These are phyloP conservation scores for Lachnellula cervina DNA, from an alignment of 2,329 filamentous ascomycete genomes.

Conservation along the genomic window DNA sequence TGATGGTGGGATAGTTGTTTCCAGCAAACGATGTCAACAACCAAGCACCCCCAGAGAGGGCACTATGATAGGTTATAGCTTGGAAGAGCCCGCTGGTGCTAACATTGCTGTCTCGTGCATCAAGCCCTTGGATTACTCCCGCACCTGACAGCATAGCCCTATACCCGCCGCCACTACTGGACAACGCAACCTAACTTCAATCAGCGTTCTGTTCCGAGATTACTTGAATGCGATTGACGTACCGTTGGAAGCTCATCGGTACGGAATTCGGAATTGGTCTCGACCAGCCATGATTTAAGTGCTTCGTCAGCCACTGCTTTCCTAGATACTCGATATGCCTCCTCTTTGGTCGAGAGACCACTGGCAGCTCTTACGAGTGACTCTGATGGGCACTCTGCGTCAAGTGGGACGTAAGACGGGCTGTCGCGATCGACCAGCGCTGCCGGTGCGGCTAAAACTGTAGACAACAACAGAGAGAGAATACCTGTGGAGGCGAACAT, in stretches of 20 bases:
- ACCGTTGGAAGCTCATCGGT: slow-evolving; percentile 35
- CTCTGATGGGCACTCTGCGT: slow-evolving; percentile 35
- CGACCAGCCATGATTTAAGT: slow-evolving; percentile 37
- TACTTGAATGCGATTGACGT: background rate
- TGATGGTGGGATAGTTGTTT: slow-evolving; percentile 43
- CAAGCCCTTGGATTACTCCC: slow-evolving; percentile 39
- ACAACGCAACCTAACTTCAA: slow-evolving; percentile 33
- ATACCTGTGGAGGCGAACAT: slow-evolving; percentile 12
- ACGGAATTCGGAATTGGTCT: slow-evolving; percentile 32
- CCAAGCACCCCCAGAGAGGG: slow-evolving; percentile 43
- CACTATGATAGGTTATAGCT: slow-evolving; percentile 41
- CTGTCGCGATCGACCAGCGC: background rate
- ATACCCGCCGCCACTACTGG: slow-evolving; percentile 40
- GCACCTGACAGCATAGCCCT: slow-evolving; percentile 36
- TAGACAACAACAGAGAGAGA: slow-evolving; percentile 9
- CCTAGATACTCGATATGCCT: slow-evolving; percentile 35
- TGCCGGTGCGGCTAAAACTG: background rate
- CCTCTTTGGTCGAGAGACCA: slow-evolving; percentile 35
- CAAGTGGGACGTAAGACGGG: slow-evolving; percentile 32
- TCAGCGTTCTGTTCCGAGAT: background rate
- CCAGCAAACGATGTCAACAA: slow-evolving; percentile 41
- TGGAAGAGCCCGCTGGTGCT: slow-evolving; percentile 41
- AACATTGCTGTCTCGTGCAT: slow-evolving; percentile 37
- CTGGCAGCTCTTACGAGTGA: slow-evolving; percentile 35
- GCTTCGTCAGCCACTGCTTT: slow-evolving; percentile 35